phyloP scores from a whole-genome alignment of 345 rosid genomes.

The Populus ilicifolia region DNA sequence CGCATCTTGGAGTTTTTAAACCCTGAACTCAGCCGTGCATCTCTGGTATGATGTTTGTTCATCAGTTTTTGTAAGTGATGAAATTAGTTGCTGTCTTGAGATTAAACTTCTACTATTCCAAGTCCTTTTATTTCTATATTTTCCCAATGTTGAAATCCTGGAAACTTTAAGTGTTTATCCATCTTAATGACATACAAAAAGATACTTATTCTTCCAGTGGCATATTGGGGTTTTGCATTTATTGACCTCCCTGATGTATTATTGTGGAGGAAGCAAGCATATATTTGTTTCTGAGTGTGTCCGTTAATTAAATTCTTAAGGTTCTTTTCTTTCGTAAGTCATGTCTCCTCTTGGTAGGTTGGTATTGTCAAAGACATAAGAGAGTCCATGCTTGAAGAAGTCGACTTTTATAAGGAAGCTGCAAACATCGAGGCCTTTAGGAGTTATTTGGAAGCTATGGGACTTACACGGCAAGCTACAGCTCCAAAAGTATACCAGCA shows the following conservation, averaged over 20 bases:
- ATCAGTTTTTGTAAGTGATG: neutral
- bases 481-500: slow-evolving; percentile 84
- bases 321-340: slow-evolving; percentile 19
- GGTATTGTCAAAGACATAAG: slow-evolving; percentile 85
- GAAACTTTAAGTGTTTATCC: neutral
- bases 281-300: neutral
- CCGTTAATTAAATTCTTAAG: neutral
- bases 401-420: slow-evolving; percentile 88
- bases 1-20: slow-evolving; percentile 90
- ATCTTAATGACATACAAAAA: neutral
- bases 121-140: neutral
- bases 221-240: neutral
- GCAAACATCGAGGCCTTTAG: slow-evolving; percentile 70
- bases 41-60: slow-evolving; percentile 53
- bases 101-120: neutral
- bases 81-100: neutral
- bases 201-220: neutral
- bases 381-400: slow-evolving; percentile 98
- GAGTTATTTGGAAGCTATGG: slow-evolving; percentile 81
- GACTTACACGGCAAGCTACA: slow-evolving; percentile 83
- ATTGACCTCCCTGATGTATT: neutral
- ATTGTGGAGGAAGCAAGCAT: too few relatives aligned
- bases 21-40: slow-evolving; percentile 81
- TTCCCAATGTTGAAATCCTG: neutral
- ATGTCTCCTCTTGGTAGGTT: slow-evolving; percentile 46